phyloP scores from a whole-genome alignment of 2,329 filamentous ascomycete species.

The Talaromyces sp. region DNA sequence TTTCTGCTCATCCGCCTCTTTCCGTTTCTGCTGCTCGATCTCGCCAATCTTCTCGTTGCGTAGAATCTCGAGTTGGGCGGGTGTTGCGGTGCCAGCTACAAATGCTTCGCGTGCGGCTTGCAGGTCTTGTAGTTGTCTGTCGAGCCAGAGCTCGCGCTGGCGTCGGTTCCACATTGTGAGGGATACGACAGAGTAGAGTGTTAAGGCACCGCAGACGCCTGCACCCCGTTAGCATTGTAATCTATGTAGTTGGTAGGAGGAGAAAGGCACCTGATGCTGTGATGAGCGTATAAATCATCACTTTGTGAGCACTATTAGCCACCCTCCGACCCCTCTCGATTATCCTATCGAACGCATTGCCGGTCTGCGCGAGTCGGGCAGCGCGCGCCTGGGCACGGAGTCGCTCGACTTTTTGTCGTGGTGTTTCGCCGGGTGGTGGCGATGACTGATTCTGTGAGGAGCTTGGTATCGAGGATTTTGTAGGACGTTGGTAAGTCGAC shows the following conservation, averaged over 20 bases:
- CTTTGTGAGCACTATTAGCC: conserved; percentile 61
- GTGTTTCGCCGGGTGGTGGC: conserved; percentile 50
- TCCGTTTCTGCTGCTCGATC: conserved; percentile 39
- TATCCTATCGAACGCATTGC: conserved; percentile 54
- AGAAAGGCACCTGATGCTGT: conserved; percentile 55
- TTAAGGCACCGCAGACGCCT: conserved; percentile 60
- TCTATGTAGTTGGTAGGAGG: neutral
- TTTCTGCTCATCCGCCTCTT: conserved; percentile 38
- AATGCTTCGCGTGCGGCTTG: conserved; percentile 43
- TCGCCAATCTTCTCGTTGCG: conserved; percentile 46
- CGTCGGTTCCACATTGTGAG: conserved; percentile 66
- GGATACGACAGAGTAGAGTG: conserved; percentile 62
- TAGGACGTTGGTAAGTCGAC: neutral
- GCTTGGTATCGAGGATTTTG: neutral
- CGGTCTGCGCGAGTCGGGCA: conserved; percentile 60
- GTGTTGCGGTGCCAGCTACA: conserved; percentile 37
- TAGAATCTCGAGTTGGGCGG: conserved; percentile 44
- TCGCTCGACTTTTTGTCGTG: conserved; percentile 66
- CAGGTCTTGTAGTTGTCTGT: conserved; percentile 45
- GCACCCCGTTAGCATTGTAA: neutral
- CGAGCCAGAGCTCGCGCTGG: conserved; percentile 61
- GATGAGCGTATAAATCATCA: conserved; percentile 59
- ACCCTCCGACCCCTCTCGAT: conserved; percentile 53
- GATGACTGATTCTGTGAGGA: conserved; percentile 16
- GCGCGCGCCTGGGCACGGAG: conserved; percentile 65